phyloP scores from a whole-genome alignment of 2,329 filamentous ascomycete genomes.

The Ciborinia camelliae region DNA sequence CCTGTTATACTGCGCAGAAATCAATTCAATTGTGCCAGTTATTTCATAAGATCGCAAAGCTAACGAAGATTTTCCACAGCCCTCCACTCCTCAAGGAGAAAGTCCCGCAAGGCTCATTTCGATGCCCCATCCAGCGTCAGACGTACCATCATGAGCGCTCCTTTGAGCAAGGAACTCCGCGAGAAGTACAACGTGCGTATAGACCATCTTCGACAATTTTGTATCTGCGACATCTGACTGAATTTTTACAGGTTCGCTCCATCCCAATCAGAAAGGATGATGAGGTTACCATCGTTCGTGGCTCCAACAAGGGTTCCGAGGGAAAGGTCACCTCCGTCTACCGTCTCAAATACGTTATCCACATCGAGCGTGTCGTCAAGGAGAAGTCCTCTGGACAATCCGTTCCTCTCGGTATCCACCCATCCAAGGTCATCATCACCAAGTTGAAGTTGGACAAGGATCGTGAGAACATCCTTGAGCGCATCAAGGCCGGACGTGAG shows the following conservation, averaged over 20 bases:
- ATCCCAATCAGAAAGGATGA: conserved; percentile 98
- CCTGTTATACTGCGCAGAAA: neutral
- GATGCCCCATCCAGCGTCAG: conserved; percentile 89
- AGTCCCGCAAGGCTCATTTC: conserved; percentile 99
- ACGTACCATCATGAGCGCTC: conserved; percentile 95
- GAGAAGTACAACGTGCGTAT: conserved; percentile 94
- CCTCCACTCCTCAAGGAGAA: conserved; percentile 83
- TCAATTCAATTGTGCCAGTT: neutral
- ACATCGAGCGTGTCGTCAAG: conserved; percentile 93
- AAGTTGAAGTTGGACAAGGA: conserved; percentile 99
- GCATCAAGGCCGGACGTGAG: conserved; percentile 78
- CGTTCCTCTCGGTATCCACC: conserved; percentile 90
- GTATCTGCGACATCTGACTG: conserved; percentile 20
- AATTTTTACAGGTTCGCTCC: conserved; percentile 69
- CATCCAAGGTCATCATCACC: conserved; percentile 96
- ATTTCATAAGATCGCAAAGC: neutral
- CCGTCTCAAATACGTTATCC: conserved; percentile 96
- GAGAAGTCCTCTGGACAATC: conserved; percentile 98
- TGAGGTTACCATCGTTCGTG: conserved; percentile 89
- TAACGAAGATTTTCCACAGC: conserved; percentile 41
- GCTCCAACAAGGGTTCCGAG: conserved; percentile 94
- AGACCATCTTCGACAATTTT: neutral
- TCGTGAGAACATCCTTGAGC: conserved; percentile 82
- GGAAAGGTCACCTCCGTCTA: conserved; percentile 98
- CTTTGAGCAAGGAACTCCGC: conserved; percentile 92